These are phyloP conservation scores for baker's yeast (Saccharomyces cerevisiae) DNA, from an alignment of 805 yeast species.

Conservation along the genomic window DNA sequence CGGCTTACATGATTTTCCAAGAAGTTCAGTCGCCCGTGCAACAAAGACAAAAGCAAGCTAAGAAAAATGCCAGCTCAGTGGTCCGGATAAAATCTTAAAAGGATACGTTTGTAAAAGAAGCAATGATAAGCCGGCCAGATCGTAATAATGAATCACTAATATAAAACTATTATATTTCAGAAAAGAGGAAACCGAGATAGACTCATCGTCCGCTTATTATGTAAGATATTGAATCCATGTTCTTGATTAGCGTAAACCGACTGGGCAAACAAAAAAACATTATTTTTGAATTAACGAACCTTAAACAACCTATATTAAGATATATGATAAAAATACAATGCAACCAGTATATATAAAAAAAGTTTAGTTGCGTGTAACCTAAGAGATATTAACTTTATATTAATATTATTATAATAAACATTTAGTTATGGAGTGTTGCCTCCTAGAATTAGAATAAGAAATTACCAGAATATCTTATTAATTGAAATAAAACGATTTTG, in stretches of 20 bases:
- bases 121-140: not conserved
- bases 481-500: not conserved
- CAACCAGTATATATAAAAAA: not conserved
- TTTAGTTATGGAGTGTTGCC: not conserved
- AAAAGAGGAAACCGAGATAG: no score
- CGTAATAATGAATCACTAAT: not conserved
- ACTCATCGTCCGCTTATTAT: no score
- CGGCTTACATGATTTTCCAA: not conserved
- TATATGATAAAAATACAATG: not conserved
- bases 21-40: not conserved
- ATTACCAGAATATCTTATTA: not conserved
- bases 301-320: not conserved
- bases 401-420: not conserved
- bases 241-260: not conserved
- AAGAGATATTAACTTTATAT: not conserved
- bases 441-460: not conserved
- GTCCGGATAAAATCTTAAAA: not conserved
- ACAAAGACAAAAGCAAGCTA: not conserved
- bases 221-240: no score
- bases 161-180: no score
- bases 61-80: not conserved
- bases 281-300: not conserved
- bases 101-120: not conserved
- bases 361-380: not conserved
- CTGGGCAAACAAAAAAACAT: not conserved